These are phyloP conservation scores for Cryphonectria naterciae DNA, from an alignment of 2,329 filamentous ascomycete species.

Conservation along the genomic window DNA sequence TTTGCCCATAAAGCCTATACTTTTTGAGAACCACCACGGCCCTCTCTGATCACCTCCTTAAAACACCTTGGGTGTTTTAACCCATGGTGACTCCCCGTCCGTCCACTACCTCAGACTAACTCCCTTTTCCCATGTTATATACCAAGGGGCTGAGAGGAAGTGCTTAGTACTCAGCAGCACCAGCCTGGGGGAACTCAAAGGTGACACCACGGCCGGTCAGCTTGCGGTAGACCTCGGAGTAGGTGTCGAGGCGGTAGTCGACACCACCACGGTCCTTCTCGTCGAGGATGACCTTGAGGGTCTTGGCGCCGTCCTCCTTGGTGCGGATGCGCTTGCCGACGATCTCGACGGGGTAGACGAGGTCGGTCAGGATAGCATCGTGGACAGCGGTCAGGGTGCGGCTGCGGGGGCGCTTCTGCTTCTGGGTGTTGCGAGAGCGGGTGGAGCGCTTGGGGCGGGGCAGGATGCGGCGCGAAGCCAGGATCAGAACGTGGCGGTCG, in stretches of 20 bases:
- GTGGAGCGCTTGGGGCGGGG: slow-evolving; percentile 98
- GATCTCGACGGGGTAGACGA: slow-evolving; percentile 99
- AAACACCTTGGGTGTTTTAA: slow-evolving; percentile 20
- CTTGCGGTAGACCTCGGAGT: slow-evolving; percentile 98
- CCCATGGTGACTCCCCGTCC: neutral
- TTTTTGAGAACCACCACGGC: slow-evolving; percentile 13
- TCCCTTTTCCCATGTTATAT: neutral
- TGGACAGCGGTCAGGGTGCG: slow-evolving; percentile 98
- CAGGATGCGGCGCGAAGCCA: slow-evolving; percentile 97
- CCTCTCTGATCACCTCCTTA: slow-evolving; percentile 7
- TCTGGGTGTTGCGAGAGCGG: slow-evolving; percentile 94
- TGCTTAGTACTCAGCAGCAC: slow-evolving; percentile 78
- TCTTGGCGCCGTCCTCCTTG: slow-evolving; percentile 98
- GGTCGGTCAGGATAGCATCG: slow-evolving; percentile 96
- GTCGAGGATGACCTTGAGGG: slow-evolving; percentile 98
- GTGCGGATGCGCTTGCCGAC: slow-evolving; percentile 98
- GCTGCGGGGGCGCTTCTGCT: slow-evolving; percentile 97
- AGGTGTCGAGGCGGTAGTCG: slow-evolving; percentile 99
- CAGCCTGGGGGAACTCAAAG: slow-evolving; percentile 97
- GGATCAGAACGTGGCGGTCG: slow-evolving; percentile 98
- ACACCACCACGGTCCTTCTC: slow-evolving; percentile 99
- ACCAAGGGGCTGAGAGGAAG: neutral
- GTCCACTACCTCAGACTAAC: neutral
- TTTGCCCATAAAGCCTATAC: slow-evolving; percentile 11
- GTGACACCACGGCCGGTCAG: slow-evolving; percentile 94